A percentile compares a stretch with the other conserved stretches of the same genome.
phyloP scores from a whole-genome alignment of 805 yeast genomes.

The Candida montana region DNA sequence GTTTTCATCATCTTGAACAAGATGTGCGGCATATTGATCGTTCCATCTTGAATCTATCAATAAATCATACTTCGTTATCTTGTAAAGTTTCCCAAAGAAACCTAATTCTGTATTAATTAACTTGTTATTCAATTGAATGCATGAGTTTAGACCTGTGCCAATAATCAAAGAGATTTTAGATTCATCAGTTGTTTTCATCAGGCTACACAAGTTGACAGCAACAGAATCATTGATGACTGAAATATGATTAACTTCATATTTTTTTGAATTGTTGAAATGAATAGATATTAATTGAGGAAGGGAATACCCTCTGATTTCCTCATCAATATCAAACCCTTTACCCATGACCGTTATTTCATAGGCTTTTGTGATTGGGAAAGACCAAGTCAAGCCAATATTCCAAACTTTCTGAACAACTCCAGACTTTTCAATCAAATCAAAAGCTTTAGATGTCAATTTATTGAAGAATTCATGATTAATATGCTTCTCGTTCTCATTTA shows the following conservation, averaged over 20 bases:
- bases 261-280: slow-evolving; percentile 21
- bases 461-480: slow-evolving; percentile 40
- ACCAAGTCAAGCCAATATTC: slow-evolving; percentile 48
- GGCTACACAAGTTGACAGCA: slow-evolving; percentile 57
- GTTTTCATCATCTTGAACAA: slow-evolving; percentile 12
- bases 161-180: slow-evolving; percentile 48
- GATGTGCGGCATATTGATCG: background rate
- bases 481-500: slow-evolving; percentile 27
- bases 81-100: slow-evolving; percentile 40
- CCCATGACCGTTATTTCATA: slow-evolving; percentile 45
- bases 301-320: slow-evolving; percentile 36
- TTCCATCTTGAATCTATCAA: slow-evolving; percentile 31
- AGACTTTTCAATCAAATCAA: background rate
- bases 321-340: slow-evolving; percentile 50
- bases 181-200: slow-evolving; percentile 26
- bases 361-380: slow-evolving; percentile 45
- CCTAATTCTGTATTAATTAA: slow-evolving; percentile 51
- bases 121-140: slow-evolving; percentile 29
- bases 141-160: slow-evolving; percentile 65
- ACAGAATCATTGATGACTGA: slow-evolving; percentile 58
- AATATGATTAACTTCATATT: slow-evolving; percentile 33
- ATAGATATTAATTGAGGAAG: slow-evolving; percentile 37
- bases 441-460: slow-evolving; percentile 28
- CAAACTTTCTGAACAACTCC: background rate
- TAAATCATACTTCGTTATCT: slow-evolving; percentile 36